Base-by-base conservation (phyloP, 768 basidiomycete genomes). In the Vararia minispora region DNA sequence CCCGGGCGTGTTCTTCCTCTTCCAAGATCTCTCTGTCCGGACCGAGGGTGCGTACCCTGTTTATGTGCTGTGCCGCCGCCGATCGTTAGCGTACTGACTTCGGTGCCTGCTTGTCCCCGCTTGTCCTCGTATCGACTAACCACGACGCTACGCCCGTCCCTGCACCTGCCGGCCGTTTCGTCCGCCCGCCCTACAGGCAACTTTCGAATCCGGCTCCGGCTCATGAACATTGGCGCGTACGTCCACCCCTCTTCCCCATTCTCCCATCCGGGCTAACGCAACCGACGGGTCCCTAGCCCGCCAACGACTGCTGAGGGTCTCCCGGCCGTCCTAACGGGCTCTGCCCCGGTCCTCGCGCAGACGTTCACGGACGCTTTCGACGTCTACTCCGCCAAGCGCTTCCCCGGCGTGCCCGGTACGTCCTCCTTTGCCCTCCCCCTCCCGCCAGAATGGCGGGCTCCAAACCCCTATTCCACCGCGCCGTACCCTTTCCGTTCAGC, bases 171-270 rank as follows among this genome's bases (percentile, higher is more conserved):
- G 14, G 14, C 16, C n/a, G 14, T 14, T 35, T 7, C 16, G 17
- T 7, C 14, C 34, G 7, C 14, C 13, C 28, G 13, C 28, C 28
- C 33, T 14, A 33, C 51, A 87, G 91, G 91, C 16, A 75, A 69
- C 20, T 97, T 91, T 65, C 76, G 87, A 35, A 66, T 97, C 36
- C 72, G 87, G 47, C 68, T 95, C 63, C 74, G 88, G 45, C 69
- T 97, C 46, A 82, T 91, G 76, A 87, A 89, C 53, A 71, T 97
- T 51, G 84, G 86, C 57, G 76, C 79, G 91, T 95, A 62, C 76
- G 91, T 76, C 35, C 24, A 41, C 42, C 49, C 28, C 36, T 26
- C 31, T 32, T 33, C 28, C 28, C 17, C 34, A 27, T 33, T 36
- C 42, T 20, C 27, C 40, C 41, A 33, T 31, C 37, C 30, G 40